Percentiles rank a stretch among this genome's conserved stretches.
Conservation (phyloP, 2,329 filamentous ascomycete species). For the Clarireedia paspali region DNA sequence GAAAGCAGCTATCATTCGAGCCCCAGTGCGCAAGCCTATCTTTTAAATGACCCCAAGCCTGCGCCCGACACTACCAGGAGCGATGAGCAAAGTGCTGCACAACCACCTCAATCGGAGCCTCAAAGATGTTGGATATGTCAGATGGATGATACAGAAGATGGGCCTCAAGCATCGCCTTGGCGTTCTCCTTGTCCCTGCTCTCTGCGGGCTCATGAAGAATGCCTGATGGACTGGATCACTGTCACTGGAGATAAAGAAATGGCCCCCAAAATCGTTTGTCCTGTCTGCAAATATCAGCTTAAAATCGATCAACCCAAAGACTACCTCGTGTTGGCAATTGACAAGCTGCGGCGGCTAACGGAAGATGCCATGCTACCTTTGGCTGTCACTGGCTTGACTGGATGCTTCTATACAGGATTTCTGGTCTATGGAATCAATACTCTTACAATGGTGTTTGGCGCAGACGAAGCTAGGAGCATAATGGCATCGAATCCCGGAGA, state of each 20-base stretch:
- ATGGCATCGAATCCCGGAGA: conserved; percentile 7
- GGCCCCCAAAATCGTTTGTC: conserved; percentile 66
- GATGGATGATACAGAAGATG: conserved; percentile 44
- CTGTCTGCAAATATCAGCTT: conserved; percentile 82
- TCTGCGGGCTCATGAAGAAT: conserved; percentile 82
- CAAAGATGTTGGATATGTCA: conserved; percentile 58
- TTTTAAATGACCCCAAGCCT: conserved; percentile 4
- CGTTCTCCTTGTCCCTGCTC: conserved; percentile 86
- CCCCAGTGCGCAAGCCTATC: background rate
- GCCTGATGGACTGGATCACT: conserved; percentile 87
- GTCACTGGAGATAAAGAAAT: conserved; percentile 55
- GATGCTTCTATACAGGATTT: conserved; percentile 42
- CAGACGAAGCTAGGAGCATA: conserved; percentile 42
- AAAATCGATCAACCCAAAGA: conserved; percentile 68
- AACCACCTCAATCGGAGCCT: conserved; percentile 11
- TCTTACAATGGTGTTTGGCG: conserved; percentile 58
- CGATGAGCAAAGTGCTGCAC: background rate
- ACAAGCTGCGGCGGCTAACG: conserved; percentile 16
- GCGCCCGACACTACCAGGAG: background rate
- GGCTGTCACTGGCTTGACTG: conserved; percentile 25
- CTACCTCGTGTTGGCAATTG: conserved; percentile 46
- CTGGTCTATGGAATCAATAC: conserved; percentile 54
- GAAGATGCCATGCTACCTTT: conserved; percentile 23
- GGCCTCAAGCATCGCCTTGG: conserved; percentile 51
- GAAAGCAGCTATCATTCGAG: too few relatives aligned